Base-by-base conservation (phyloP, 495 filamentous ascomycete genomes). In the Aspergillus heteromorphus region DNA sequence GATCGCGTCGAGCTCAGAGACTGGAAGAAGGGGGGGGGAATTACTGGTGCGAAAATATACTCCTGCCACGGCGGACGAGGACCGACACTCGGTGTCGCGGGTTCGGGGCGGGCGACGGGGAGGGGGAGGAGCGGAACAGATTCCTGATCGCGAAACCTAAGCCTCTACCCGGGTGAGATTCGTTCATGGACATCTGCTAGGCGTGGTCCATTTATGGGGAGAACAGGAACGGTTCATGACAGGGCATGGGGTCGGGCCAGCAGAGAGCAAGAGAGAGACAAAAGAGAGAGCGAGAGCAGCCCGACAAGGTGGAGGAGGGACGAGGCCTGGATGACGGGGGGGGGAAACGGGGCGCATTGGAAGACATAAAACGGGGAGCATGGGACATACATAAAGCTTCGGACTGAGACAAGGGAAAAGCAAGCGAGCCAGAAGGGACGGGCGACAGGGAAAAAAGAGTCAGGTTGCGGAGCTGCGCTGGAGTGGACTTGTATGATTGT, bases 161-260 rank as follows among this genome's bases (percentile, higher is more conserved):
- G 67, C 69, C 69, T 65, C 65, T 59, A 57, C 66, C 62, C 62
- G 66, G 45, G 57, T 68, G 68, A 59, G 65, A 57, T 56, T 74
- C 63, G 48, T 73, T 68, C 56, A 64, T 60, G 65, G 69, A 72
- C 70, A 75, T 75, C 62, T 64, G 65, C 67, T 68, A 68, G 57
- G 57, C 58, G 57, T 56, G 45, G 59, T 53, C 64, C 64, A 67
- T 68, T 58, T 55, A 68, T 58, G 53, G 30, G 52, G 48, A 23
- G 23, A 18, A 53, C 38, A 57, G 34, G 0, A 31, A 64, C 55
- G 20, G 40, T 31, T 64, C 61, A 65, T 65, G 61, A 61, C 60
- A 65, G 36, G 29, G 48, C 27, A 53, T 43, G 29, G 29, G 47
- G 31, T 31, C 18, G 49, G 49, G 21, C 14, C 6, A 20, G 25